Evolutionary conservation across 2,329 filamentous ascomycete species (phyloP).

Genomic region (Aureobasidium leucospermi): DNA sequence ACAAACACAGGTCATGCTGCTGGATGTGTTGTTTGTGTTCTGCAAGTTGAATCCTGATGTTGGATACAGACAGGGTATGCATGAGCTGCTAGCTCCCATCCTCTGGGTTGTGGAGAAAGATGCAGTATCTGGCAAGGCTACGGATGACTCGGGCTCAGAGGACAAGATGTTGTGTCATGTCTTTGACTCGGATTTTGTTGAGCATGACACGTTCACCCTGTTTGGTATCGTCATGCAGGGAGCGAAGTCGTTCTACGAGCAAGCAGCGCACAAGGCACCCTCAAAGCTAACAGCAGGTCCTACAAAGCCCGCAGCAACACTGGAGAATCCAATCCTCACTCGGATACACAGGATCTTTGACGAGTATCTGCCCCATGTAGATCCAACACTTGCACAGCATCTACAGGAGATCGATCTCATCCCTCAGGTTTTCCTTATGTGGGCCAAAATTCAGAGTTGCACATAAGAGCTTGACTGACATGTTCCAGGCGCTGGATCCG

Average conservation of each 20-base stretch:
- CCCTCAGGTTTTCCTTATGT: slow-evolving; percentile 97
- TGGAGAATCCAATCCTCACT: slow-evolving; percentile 67
- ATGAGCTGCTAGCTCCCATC: slow-evolving; percentile 86
- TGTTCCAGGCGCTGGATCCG: slow-evolving; percentile 75
- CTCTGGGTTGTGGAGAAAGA: slow-evolving; percentile 79
- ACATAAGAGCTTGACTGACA: slow-evolving; percentile 19
- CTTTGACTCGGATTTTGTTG: slow-evolving; percentile 66
- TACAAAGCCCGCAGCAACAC: slow-evolving; percentile 32
- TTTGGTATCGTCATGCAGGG: slow-evolving; percentile 84
- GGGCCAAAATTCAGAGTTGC: slow-evolving; percentile 26
- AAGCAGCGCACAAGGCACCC: slow-evolving; percentile 34
- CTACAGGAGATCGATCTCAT: slow-evolving; percentile 77
- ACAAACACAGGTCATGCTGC: slow-evolving; percentile 68
- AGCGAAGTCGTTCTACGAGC: slow-evolving; percentile 80
- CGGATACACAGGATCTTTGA: slow-evolving; percentile 85
- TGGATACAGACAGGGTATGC: slow-evolving; percentile 97
- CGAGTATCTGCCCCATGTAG: slow-evolving; percentile 65
- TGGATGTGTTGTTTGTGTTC: slow-evolving; percentile 89
- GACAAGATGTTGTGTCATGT: slow-evolving; percentile 55
- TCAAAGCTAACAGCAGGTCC: slow-evolving; percentile 25
- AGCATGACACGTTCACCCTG: slow-evolving; percentile 83
- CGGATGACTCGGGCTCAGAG: slow-evolving; percentile 18
- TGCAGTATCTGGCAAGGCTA: slow-evolving; percentile 44
- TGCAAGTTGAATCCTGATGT: slow-evolving; percentile 83
- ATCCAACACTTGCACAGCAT: slow-evolving; percentile 76